Evolutionary conservation across 1,139 yeast species (phyloP).

Genomic region (Zygoascus sp.): DNA sequence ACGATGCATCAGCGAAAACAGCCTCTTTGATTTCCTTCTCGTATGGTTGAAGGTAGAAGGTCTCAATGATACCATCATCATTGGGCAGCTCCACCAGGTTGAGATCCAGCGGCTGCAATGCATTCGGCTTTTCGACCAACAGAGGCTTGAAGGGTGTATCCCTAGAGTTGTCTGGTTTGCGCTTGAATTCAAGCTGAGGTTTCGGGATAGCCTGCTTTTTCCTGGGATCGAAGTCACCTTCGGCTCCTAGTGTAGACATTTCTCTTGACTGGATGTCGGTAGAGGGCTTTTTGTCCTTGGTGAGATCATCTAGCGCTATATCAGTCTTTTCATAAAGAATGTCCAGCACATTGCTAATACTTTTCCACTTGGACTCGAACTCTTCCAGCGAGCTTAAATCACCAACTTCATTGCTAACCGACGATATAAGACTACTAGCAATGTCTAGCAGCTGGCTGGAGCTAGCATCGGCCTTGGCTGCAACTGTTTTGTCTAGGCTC

Average conservation of each 20-base stretch:
- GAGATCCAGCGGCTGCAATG: slow-evolving; percentile 53
- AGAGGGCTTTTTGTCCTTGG: background rate
- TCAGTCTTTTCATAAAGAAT: slow-evolving; percentile 70
- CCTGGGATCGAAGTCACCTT: slow-evolving; percentile 19
- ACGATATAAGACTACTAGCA: slow-evolving; percentile 49
- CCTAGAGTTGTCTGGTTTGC: slow-evolving; percentile 64
- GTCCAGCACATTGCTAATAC: slow-evolving; percentile 61
- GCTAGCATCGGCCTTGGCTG: slow-evolving; percentile 40
- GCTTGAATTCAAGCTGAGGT: slow-evolving; percentile 65
- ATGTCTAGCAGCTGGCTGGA: slow-evolving; percentile 47
- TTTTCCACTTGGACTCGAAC: slow-evolving; percentile 55
- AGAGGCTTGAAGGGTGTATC: slow-evolving; percentile 71
- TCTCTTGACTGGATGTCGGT: background rate
- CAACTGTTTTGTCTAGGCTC: slow-evolving; percentile 34
- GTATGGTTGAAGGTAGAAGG: slow-evolving; percentile 79
- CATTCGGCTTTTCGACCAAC: slow-evolving; percentile 65
- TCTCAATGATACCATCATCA: slow-evolving; percentile 32
- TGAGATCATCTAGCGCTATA: slow-evolving; percentile 49
- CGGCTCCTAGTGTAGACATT: slow-evolving; percentile 7
- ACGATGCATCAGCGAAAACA: slow-evolving; percentile 57
- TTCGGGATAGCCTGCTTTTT: slow-evolving; percentile 47
- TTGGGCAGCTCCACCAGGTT: slow-evolving; percentile 39
- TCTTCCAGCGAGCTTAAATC: slow-evolving; percentile 41
- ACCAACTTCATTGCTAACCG: slow-evolving; percentile 38
- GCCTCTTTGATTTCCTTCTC: slow-evolving; percentile 65